These are phyloP conservation scores for Teratosphaeriaceae sp. DNA, from an alignment of 2,329 filamentous ascomycete genomes.

Conservation along the genomic window DNA sequence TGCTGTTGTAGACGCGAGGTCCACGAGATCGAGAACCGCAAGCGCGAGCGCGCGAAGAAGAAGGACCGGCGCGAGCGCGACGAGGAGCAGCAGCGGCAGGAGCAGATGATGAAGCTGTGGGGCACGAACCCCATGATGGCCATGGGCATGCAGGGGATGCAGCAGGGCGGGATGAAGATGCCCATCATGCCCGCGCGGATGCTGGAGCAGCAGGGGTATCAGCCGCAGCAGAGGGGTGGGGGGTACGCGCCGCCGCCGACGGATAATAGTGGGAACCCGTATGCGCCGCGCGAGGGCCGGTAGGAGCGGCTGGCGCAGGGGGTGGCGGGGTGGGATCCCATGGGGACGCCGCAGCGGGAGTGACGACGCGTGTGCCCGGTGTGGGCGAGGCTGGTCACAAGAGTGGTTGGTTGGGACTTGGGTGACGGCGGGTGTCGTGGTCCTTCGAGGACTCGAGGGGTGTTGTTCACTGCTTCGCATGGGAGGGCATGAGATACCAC, in stretches of 20 bases:
- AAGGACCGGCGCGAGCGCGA: constrained; percentile 36
- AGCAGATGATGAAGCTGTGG: constrained; percentile 30
- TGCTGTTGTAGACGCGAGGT: constrained; percentile 31
- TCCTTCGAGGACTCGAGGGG: no score
- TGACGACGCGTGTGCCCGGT: no score
- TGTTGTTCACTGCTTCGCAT: no score
- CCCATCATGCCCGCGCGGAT: constrained; percentile 4
- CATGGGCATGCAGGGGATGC: constrained; percentile 3
- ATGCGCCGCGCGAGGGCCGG: constrained; percentile 17
- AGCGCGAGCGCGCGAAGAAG: constrained; percentile 34
- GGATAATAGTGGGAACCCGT: constrained; percentile 29
- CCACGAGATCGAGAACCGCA: constrained; percentile 46
- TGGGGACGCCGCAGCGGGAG: constrained; percentile 9
- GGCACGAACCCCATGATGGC: constrained; percentile 24
- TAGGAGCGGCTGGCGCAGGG: constrained; percentile 10
- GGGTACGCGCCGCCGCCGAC: constrained; percentile 20
- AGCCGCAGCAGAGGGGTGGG: constrained; percentile 25
- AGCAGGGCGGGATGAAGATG: constrained; percentile 4
- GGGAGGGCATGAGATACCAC: no score
- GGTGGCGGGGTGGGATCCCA: constrained; percentile 13
- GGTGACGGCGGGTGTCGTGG: not conserved
- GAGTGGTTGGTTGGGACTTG: not conserved
- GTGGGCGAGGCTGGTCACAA: not conserved
- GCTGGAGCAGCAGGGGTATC: constrained; percentile 3
- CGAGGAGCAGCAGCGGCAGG: constrained; percentile 36